These are phyloP conservation scores for Penicillium argentinense DNA, from an alignment of 495 filamentous ascomycete genomes.

Conservation along the genomic window DNA sequence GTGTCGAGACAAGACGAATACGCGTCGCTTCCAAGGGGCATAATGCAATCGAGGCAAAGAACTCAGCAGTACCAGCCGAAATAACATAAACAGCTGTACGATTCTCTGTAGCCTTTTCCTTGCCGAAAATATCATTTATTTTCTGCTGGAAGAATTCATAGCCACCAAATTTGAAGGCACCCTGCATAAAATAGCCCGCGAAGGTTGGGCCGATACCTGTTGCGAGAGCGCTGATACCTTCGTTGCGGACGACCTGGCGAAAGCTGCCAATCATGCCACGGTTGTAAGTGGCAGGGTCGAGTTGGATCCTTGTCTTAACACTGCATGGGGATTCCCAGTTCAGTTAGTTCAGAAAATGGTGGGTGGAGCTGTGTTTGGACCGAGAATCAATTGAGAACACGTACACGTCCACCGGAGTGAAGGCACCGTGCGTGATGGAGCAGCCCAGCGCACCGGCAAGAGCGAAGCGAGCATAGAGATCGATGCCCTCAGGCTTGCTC, in stretches of 20 bases:
- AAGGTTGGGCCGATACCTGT: slow-evolving; percentile 86
- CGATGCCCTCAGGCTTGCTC: neutral
- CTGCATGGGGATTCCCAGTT: too few relatives aligned
- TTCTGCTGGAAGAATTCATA: slow-evolving; percentile 97
- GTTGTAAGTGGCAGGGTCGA: slow-evolving; percentile 90
- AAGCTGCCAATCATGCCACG: slow-evolving; percentile 83
- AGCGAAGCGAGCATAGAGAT: slow-evolving; percentile 60
- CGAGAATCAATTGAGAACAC: too few relatives aligned
- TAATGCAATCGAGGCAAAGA: slow-evolving; percentile 91
- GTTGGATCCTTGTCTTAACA: slow-evolving; percentile 94
- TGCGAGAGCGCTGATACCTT: slow-evolving; percentile 85
- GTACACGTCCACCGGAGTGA: slow-evolving; percentile 97
- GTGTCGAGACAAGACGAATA: slow-evolving; percentile 92
- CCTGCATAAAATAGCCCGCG: slow-evolving; percentile 93
- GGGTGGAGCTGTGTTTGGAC: too few relatives aligned
- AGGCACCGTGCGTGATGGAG: slow-evolving; percentile 85
- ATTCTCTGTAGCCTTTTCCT: slow-evolving; percentile 80
- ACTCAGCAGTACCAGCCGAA: slow-evolving; percentile 80
- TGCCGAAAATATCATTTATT: slow-evolving; percentile 75
- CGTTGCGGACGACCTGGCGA: slow-evolving; percentile 76
- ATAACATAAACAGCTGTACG: slow-evolving; percentile 86
- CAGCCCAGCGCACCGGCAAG: slow-evolving; percentile 91
- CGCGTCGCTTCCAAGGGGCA: slow-evolving; percentile 93
- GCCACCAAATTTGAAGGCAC: slow-evolving; percentile 92
- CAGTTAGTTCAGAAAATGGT: too few relatives aligned